Evolutionary conservation across 108 stramenopile species (phyloP).

Genomic region (Pinguiococcus pyrenoidosus): DNA sequence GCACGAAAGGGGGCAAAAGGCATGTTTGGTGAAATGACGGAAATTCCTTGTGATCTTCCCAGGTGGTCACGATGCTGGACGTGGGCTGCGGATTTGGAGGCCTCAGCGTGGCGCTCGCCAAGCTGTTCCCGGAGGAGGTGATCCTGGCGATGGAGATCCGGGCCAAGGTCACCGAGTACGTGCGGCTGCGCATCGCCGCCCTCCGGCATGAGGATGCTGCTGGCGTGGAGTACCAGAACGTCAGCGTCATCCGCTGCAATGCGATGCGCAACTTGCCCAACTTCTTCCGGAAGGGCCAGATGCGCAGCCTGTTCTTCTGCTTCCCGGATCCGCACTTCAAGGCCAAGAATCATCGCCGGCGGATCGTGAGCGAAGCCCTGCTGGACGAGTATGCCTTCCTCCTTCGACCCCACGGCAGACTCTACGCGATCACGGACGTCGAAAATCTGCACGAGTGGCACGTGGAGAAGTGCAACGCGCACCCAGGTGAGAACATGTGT

Average conservation of each 20-base stretch:
- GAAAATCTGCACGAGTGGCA: slow-evolving; percentile 90
- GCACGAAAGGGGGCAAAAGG: no score
- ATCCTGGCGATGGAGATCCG: slow-evolving; percentile 89
- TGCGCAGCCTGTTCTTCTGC: slow-evolving; percentile 83
- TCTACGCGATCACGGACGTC: slow-evolving; percentile 92
- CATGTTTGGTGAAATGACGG: no score
- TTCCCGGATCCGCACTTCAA: slow-evolving; percentile 98
- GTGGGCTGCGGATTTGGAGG: slow-evolving; percentile 38
- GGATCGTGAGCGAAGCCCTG: slow-evolving; percentile 59
- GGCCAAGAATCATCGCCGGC: slow-evolving; percentile 83
- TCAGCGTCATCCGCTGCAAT: slow-evolving; percentile 67
- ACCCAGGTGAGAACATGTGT: slow-evolving; percentile 37
- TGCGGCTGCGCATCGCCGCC: slow-evolving; percentile 73
- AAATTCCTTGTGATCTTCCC: no score
- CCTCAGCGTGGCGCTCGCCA: slow-evolving; percentile 47
- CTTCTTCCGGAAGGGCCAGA: slow-evolving; percentile 39
- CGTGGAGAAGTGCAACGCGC: slow-evolving; percentile 59
- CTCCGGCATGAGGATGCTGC: slow-evolving; percentile 57
- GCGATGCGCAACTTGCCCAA: slow-evolving; percentile 75
- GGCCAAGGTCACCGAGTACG: slow-evolving; percentile 79
- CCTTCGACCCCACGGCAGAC: slow-evolving; percentile 48
- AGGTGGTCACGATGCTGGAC: slow-evolving; percentile 21
- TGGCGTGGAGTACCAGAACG: slow-evolving; percentile 66
- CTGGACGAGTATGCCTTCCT: slow-evolving; percentile 82
- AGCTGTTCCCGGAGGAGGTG: slow-evolving; percentile 55